Conservation (phyloP, 257 asterid genomes). For the Lavandula angustifolia region DNA sequence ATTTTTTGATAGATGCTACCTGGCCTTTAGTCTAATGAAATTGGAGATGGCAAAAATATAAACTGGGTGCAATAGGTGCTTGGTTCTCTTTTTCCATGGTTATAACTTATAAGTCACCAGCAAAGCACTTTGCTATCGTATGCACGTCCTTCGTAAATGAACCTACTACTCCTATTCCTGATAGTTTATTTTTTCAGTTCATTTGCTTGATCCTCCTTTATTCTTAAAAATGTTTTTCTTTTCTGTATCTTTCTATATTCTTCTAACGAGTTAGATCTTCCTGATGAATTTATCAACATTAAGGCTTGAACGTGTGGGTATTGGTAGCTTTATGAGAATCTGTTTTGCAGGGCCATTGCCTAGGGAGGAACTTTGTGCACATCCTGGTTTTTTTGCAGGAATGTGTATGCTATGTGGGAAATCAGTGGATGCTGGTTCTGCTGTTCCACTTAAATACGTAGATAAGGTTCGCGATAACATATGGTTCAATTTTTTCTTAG, state of each 20-base stretch:
- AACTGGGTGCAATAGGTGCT: conserved; percentile 21
- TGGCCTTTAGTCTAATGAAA: conserved; percentile 3
- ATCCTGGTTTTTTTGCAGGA: conserved; percentile 86
- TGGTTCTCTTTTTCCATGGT: background rate
- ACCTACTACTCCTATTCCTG: conserved; percentile 2
- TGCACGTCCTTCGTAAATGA: conserved; percentile 4
- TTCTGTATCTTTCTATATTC: background rate
- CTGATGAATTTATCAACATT: conserved; percentile 7
- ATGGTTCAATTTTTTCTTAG: background rate
- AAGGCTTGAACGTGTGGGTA: background rate
- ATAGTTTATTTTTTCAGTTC: background rate
- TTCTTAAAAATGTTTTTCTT: background rate
- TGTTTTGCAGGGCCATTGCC: conserved; percentile 43
- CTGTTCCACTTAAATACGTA: conserved; percentile 78
- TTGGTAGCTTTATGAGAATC: background rate
- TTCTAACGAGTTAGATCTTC: background rate
- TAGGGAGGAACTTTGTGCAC: conserved; percentile 47
- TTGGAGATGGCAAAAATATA: background rate
- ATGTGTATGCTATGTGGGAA: conserved; percentile 84
- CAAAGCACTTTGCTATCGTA: conserved; percentile 11
- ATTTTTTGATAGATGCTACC: conserved; percentile 1
- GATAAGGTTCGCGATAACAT: conserved; percentile 59
- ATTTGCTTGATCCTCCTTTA: background rate
- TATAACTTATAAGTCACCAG: background rate
- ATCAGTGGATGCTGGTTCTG: conserved; percentile 67